Evolutionary conservation across 2,329 filamentous ascomycete genomes (phyloP), one percentile per base, ranked within the genome.

Genomic region (Trichoderma sp.): DNA sequence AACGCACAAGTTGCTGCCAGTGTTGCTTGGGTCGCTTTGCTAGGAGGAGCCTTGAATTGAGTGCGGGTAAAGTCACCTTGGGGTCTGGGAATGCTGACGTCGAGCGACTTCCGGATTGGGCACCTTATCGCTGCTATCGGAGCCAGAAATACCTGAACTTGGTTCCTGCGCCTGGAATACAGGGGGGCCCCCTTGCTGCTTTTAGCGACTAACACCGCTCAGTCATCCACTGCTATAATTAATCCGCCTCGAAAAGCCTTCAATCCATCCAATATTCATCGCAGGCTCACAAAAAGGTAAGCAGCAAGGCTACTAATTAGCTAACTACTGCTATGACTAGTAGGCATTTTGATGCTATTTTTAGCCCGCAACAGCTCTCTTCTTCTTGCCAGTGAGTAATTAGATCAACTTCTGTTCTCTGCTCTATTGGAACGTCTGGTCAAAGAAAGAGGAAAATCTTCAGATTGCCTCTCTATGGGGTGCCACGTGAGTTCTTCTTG

Each of bases 81-180:
- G 13, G 32, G 39, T 55, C 34, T 28, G 63, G 47, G 63, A 55
- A 11, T 68, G 65, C 65, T 68, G 65, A 68, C 65, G 65, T 68
- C 65, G 65, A 68, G 55, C 30, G 57, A 30, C 65, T 68, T 32
- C 65, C 65, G 65, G 36, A 59, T 68, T 59, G 32, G 53, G 65
- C 34, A 39, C 28, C 53, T 68, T 68, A 68, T 58, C 55, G 65
- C 65, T 68, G 55, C 34, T 68, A 47, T 68, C 65, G 64, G 55
- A 55, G 50, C 50, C 47, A 17, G 28, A 17, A 20, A 53, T 53
- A 11, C 47, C 47, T 58, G 32, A 20, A 1, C 65, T 47, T 11
- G 55, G 65, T 68, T 59, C 65, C 65, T 47, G 55, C 36, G n/a
- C 55, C 36, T 59, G 55, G 11, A 47, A 39, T 28, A 39, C 63